phyloP scores from a whole-genome alignment of 805 yeast genomes.

The Metschnikowia colocasiae region DNA sequence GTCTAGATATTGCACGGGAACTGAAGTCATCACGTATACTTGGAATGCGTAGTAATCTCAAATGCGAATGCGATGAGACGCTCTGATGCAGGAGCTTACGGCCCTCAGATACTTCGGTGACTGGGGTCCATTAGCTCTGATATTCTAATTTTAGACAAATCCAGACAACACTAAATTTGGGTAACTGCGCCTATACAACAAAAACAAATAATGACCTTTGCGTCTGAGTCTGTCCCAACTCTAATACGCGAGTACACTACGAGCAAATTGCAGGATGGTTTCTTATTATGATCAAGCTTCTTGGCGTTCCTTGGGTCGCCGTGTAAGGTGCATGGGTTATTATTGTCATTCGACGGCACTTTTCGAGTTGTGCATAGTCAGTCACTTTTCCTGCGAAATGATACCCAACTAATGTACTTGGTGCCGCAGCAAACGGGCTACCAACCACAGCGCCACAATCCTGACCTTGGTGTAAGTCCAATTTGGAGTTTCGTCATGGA shows the following conservation, averaged over 20 bases:
- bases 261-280: neutral
- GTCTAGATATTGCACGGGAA: slow-evolving; percentile 16
- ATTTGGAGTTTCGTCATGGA: neutral
- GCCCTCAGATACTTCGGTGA: neutral
- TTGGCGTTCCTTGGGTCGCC: neutral
- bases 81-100: slow-evolving; percentile 2
- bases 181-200: no score
- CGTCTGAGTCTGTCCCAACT: neutral
- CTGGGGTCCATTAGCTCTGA: neutral
- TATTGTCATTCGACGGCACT: neutral
- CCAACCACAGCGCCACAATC: neutral
- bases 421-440: neutral
- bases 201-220: neutral
- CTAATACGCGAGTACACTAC: neutral
- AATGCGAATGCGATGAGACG: slow-evolving; percentile 6
- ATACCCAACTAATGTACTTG: neutral
- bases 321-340: neutral
- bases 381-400: neutral
- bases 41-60: neutral
- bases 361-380: neutral
- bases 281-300: neutral
- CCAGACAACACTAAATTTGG: no score
- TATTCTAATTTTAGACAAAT: neutral
- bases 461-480: neutral
- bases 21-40: slow-evolving; percentile 11